Evolutionary conservation across 148 eudicot genomes (phyloP), one percentile per base, ranked within the genome.

Genomic region (Chenopodium album): DNA sequence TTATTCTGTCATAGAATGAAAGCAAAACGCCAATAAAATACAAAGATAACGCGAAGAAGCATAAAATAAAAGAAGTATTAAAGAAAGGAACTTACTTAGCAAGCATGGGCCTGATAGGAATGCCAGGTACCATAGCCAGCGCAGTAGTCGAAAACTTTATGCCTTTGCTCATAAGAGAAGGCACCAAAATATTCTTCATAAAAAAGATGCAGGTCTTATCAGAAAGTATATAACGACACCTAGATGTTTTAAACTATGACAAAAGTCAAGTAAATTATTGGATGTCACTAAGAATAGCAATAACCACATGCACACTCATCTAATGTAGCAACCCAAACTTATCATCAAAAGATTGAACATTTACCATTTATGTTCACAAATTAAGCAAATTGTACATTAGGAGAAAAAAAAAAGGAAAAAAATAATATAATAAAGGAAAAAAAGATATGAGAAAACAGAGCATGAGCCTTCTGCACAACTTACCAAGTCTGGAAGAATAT

Each of bases 101-200:
- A 81, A 97, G 98, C 98, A 97, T 94, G 80, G 99, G 97, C 86
- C 88, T 92, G 83, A 97, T 92, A 20, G 99, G 98, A 89, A 90
- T 88, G 82, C 99, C 97, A 26, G 98, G 99, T 84, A 90, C 92
- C 97, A 97, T 92, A 70, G 91, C 84, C 81, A 94, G 85, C 22
- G 91, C 85, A 63, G 89, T 78, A 41, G 95, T 83, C 19, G 99
- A 92, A 87, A 97, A 97, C 26, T 81, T 86, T 67, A 85, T 80
- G 84, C 98, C 99, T 85, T 90, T 90, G 79, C 90, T 92, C 92
- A 94, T 86, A 50, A 97, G 90, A 77, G 90, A 91, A 78, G 99
- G 95, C 80, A 97, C 90, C 85, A 97, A 88, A 75, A 96, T 52
- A 90, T 92, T 92, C 98, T 88, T 93, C 80, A 75, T 66, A 68